Evolutionary conservation across 208 protist genomes (phyloP).

Genomic region (Leishmania lainsoni): DNA sequence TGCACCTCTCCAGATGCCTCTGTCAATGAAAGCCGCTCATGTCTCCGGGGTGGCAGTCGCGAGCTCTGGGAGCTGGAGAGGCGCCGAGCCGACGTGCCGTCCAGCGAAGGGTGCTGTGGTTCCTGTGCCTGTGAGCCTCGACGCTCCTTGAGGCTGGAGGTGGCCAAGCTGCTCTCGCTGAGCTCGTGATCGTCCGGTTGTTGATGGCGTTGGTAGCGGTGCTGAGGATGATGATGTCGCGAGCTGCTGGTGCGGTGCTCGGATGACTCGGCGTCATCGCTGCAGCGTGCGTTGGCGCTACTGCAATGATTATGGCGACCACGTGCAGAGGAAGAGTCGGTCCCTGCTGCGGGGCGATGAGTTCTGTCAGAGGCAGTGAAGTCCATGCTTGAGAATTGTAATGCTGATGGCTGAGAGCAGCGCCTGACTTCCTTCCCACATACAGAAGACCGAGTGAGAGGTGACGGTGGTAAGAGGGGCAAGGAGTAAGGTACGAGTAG

Average conservation of each 20-base stretch:
- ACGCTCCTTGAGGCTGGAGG: background rate
- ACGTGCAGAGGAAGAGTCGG: background rate
- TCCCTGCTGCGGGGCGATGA: background rate
- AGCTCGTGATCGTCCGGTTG: background rate
- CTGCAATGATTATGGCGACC: background rate
- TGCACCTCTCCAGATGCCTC: background rate
- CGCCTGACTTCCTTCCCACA: background rate
- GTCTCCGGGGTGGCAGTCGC: conserved; percentile 19
- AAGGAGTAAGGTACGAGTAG: background rate
- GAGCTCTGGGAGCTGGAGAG: conserved; percentile 25
- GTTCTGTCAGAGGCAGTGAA: background rate
- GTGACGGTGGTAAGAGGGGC: background rate
- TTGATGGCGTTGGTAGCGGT: conserved; percentile 17
- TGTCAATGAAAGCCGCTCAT: background rate
- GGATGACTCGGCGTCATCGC: background rate
- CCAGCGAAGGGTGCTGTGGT: background rate
- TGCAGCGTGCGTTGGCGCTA: background rate
- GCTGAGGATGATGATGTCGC: conserved; percentile 4
- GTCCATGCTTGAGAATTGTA: background rate
- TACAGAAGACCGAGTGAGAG: background rate
- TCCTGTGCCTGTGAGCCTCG: background rate
- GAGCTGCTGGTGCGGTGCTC: background rate
- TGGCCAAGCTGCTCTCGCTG: background rate
- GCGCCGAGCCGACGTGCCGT: conserved; percentile 11
- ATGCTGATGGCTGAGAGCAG: background rate